Conservation (phyloP, 202 grass and related monocot species). For the Hordeum pubiflorum region DNA sequence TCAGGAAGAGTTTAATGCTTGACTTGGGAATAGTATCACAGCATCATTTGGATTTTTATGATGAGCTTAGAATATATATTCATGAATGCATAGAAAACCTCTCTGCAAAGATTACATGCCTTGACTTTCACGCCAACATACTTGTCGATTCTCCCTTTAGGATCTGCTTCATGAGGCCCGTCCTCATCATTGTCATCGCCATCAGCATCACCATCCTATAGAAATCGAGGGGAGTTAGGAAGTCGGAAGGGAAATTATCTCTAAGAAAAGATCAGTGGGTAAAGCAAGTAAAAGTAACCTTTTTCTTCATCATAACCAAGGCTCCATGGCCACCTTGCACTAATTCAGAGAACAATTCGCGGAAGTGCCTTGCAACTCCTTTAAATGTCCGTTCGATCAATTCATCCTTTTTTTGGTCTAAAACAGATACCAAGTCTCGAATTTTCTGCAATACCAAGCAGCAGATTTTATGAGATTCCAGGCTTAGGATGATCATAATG, state of each 20-base stretch:
- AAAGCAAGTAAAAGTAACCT: conserved; percentile 37
- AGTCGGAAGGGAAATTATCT: background rate
- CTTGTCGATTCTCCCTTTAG: conserved; percentile 83
- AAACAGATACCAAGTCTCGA: conserved; percentile 70
- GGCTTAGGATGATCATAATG: background rate
- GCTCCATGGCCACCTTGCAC: conserved; percentile 91
- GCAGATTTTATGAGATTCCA: conserved; percentile 15
- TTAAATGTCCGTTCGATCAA: conserved; percentile 97
- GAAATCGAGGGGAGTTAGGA: conserved; percentile 11
- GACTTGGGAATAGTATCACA: background rate
- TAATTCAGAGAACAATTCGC: conserved; percentile 85
- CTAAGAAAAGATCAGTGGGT: background rate
- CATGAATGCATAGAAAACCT: background rate
- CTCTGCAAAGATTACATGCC: conserved; percentile 34
- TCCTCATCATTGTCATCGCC: conserved; percentile 87
- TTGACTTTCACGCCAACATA: conserved; percentile 98
- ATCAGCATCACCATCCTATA: conserved; percentile 72
- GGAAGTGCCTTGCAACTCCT: conserved; percentile 90
- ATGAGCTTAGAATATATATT: background rate
- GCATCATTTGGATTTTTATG: background rate
- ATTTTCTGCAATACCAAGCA: conserved; percentile 70
- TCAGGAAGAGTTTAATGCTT: background rate
- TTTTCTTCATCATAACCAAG: conserved; percentile 99
- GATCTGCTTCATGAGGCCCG: conserved; percentile 60
- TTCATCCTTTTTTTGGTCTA: conserved; percentile 96